Conservation (phyloP, 768 basidiomycete genomes). For the Boletus sensibilis region DNA sequence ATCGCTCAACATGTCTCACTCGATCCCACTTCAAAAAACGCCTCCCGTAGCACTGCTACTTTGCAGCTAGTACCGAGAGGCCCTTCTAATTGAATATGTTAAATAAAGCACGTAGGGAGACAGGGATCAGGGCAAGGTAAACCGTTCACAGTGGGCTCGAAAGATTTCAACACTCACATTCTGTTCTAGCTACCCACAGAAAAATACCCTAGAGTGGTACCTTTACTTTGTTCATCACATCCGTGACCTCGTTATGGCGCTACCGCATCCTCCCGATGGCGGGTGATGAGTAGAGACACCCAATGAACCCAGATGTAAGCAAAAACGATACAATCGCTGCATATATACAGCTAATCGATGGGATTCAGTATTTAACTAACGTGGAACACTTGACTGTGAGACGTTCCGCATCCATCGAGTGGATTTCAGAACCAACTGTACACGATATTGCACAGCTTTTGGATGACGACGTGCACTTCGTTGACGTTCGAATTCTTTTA, state of each 20-base stretch:
- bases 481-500: neutral
- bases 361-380: neutral
- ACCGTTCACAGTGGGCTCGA: slow-evolving; percentile 10
- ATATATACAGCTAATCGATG: slow-evolving; percentile 18
- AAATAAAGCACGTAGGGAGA: neutral
- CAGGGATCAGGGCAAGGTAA: slow-evolving; percentile 30
- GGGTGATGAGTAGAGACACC: slow-evolving; percentile 16
- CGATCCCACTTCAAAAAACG: slow-evolving; percentile 12
- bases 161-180: slow-evolving; percentile 10
- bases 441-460: slow-evolving; percentile 28
- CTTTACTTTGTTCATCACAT: neutral
- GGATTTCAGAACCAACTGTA: slow-evolving; percentile 5
- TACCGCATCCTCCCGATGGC: slow-evolving; percentile 22
- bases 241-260: neutral
- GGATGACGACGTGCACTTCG: slow-evolving; percentile 7
- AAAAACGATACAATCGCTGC: slow-evolving; percentile 4
- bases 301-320: slow-evolving; percentile 2
- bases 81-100: neutral
- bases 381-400: neutral
- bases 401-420: slow-evolving; percentile 3
- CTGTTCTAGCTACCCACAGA: neutral
- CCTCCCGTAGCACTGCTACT: neutral
- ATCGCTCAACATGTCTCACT: slow-evolving; percentile 23
- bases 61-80: neutral
- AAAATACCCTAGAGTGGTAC: neutral